Percentiles rank a stretch among this genome's conserved stretches.
Evolutionary conservation across 805 yeast genomes (phyloP).

Genomic region (Starmerella etchellsii): DNA sequence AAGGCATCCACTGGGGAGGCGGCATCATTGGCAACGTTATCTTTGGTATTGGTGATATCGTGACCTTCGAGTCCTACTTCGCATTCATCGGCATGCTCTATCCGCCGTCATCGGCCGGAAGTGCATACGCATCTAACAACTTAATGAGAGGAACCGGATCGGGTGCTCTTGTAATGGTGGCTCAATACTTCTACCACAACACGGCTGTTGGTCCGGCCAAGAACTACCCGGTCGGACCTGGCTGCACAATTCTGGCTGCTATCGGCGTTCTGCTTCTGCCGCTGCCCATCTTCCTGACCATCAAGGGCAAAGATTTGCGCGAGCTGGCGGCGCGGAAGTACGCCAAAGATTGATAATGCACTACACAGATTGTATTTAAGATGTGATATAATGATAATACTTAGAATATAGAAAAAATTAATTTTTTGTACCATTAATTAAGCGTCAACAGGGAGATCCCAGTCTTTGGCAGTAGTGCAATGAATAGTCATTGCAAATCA

Average conservation of each 20-base stretch:
- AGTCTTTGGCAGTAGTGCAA: no score
- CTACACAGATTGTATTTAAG: no score
- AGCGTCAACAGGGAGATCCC: no score
- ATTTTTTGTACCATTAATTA: no score
- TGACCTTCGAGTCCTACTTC: conserved; percentile 40
- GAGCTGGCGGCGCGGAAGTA: conserved; percentile 14
- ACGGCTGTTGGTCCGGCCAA: conserved; percentile 25
- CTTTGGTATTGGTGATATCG: conserved; percentile 32
- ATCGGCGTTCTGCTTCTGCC: conserved; percentile 37
- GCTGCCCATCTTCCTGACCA: conserved; percentile 26
- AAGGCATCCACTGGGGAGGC: conserved; percentile 38
- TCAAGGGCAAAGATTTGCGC: conserved; percentile 11
- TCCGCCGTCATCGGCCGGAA: conserved; percentile 39
- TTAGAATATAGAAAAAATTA: no score
- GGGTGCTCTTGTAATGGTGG: conserved; percentile 50
- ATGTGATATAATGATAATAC: no score
- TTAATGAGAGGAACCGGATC: conserved; percentile 40
- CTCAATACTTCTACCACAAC: conserved; percentile 41
- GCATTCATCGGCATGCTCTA: conserved; percentile 39
- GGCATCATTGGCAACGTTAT: conserved; percentile 35
- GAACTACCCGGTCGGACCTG: conserved; percentile 56
- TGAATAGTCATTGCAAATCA: no score
- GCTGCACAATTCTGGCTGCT: conserved; percentile 37
- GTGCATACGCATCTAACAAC: conserved; percentile 46
- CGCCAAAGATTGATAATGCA: no score